Base-by-base conservation (phyloP, 768 basidiomycete species). In the Guyanaporus albipodus region DNA sequence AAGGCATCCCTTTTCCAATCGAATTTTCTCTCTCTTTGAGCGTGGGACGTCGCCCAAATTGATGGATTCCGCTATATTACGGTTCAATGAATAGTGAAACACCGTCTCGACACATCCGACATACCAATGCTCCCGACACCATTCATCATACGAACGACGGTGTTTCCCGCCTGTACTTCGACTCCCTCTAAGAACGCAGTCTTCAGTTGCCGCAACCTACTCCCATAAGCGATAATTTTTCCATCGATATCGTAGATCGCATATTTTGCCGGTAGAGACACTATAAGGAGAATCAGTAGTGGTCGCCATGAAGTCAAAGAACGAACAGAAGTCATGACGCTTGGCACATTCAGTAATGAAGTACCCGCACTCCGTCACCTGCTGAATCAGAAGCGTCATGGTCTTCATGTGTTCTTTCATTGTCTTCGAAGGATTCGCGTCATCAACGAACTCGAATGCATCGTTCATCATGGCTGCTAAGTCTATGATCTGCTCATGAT, bases 361-460 rank as follows among this genome's bases (percentile, higher is more conserved):
- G 28, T 60, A 60, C 6, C 57, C 57, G 27, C 57, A 59, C 38
- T 59, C 57, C 21, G 57, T 56, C 32, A 59, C 48, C 14, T 59
- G 58, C 10, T 45, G 58, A 18, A 59, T 40, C n/a, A 59, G 21
- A 38, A 39, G 28, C 35, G 15, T 53, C 26, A 60, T 38, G 4
- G 35, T 23, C 15, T 44, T 28, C 22, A 6, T 27, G 17, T 60
- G 57, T 5, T 45, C 48, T 19, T 50, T 23, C 14, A 50, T 29
- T 3, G 17, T 27, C 35, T 40, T 57, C 48, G 53, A 41, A 6
- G 48, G 11, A 1, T 38, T 46, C 1, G 54, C 45, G 17, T 53
- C 40, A 22, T 53, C 42, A 0, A 58, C 54, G 38, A 58, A 58
- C 18, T 36, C 38, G 18, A 58, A 48, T 4, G 43, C 40, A 2